Conservation (phyloP, 768 basidiomycete genomes). For the Rhodotorula taiwanensis region DNA sequence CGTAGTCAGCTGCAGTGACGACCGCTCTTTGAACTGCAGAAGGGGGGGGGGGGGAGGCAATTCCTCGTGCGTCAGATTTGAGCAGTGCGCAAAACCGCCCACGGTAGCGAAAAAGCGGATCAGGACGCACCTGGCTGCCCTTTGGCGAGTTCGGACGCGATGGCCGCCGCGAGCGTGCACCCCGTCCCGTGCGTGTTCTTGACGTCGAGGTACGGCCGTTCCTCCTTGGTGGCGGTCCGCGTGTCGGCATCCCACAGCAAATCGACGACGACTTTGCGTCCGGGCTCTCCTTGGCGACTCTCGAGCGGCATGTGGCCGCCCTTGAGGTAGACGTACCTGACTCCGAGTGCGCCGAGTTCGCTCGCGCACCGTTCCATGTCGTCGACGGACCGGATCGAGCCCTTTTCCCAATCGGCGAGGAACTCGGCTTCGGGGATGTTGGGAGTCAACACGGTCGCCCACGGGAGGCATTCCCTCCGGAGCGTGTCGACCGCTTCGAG, state of each 20-base stretch:
- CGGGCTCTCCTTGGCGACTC: slow-evolving; percentile 2
- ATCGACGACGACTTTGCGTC: slow-evolving; percentile 55
- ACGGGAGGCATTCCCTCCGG: slow-evolving; percentile 60
- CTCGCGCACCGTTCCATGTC: slow-evolving; percentile 58
- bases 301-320: slow-evolving; percentile 64
- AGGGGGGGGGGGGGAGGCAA: too few species aligned
- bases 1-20: slow-evolving; percentile 60
- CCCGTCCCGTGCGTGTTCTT: slow-evolving; percentile 75
- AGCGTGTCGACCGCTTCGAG: slow-evolving; percentile 59
- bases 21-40: slow-evolving; percentile 58
- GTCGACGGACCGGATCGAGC: slow-evolving; percentile 29
- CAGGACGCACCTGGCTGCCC: slow-evolving; percentile 49
- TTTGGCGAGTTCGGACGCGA: slow-evolving; percentile 60
- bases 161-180: slow-evolving; percentile 79
- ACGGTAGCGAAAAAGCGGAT: too few species aligned
- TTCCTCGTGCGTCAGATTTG: neutral
- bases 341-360: slow-evolving; percentile 51
- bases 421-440: slow-evolving; percentile 75
- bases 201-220: slow-evolving; percentile 50
- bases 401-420: slow-evolving; percentile 50
- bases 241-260: slow-evolving; percentile 51
- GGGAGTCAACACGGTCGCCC: slow-evolving; percentile 69
- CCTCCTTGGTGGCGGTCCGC: slow-evolving; percentile 39
- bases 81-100: neutral
- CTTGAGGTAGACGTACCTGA: slow-evolving; percentile 65